These are phyloP conservation scores for Withania somnifera DNA, from an alignment of 305 asterid genomes.

Conservation along the genomic window DNA sequence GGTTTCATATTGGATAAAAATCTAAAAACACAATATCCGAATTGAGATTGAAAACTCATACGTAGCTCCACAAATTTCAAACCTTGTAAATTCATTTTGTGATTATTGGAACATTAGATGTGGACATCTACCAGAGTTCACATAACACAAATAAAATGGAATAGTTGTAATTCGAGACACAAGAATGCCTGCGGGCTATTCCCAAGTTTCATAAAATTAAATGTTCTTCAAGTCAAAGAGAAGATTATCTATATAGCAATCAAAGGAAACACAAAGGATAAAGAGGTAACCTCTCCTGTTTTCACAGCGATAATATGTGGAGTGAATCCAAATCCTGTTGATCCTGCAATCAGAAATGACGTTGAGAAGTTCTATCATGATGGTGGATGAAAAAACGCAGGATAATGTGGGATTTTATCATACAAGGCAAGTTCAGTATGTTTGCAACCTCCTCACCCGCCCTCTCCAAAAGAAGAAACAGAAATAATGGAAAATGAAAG, in stretches of 20 bases:
- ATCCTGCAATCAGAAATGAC: conserved; percentile 31
- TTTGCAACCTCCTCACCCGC: neutral
- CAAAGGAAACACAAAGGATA: neutral
- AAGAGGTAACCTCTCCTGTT: conserved; percentile 43
- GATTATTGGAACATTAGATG: too few relatives aligned
- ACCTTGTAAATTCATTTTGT: too few relatives aligned
- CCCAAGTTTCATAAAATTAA: neutral
- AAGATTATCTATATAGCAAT: neutral
- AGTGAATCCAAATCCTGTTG: conserved; percentile 40
- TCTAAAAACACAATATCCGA: too few relatives aligned
- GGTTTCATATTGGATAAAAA: too few relatives aligned
- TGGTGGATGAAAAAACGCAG: neutral
- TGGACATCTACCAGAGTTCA: too few relatives aligned
- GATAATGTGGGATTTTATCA: neutral
- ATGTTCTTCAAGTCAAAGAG: neutral
- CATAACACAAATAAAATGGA: neutral
- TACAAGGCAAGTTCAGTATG: neutral
- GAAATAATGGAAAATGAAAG: neutral
- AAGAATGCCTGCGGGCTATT: neutral
- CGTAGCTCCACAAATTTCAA: too few relatives aligned
- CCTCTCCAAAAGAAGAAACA: neutral
- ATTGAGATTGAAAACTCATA: too few relatives aligned
- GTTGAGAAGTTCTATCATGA: neutral
- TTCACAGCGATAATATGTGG: conserved; percentile 40
- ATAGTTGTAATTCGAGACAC: neutral